Percentiles rank a stretch among this genome's conserved stretches.
Evolutionary conservation across 495 filamentous ascomycete species (phyloP).

Genomic region (Talaromyces thailandensis): DNA sequence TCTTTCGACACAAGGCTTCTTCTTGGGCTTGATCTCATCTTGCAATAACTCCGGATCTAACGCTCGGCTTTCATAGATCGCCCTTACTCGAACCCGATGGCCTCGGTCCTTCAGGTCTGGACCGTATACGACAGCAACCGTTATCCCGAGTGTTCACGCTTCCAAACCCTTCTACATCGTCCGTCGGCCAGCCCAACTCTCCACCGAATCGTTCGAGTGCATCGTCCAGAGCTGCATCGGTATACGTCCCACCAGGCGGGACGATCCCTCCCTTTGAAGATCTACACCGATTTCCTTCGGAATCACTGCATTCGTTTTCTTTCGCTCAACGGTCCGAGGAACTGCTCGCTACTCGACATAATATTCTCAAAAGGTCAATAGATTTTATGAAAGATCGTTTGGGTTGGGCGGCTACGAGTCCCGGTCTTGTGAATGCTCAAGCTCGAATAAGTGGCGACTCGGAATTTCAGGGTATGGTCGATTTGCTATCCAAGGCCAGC

Average conservation of each 20-base stretch:
- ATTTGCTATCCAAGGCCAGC: conserved; percentile 71
- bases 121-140: conserved; percentile 81
- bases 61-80: conserved; percentile 27
- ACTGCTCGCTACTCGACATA: conserved; percentile 80
- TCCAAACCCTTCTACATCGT: conserved; percentile 56
- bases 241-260: conserved; percentile 55
- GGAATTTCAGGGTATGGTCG: conserved; percentile 85
- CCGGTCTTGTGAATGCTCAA: conserved; percentile 67
- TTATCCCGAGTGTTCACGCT: conserved; percentile 52
- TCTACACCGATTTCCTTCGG: conserved; percentile 81
- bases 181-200: conserved; percentile 51
- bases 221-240: conserved; percentile 43
- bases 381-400: conserved; percentile 96
- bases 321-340: conserved; percentile 96
- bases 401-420: conserved; percentile 63
- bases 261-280: conserved; percentile 70
- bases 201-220: conserved; percentile 48
- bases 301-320: conserved; percentile 97
- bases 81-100: conserved; percentile 54
- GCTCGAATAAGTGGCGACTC: conserved; percentile 72
- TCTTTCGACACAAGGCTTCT: not conserved
- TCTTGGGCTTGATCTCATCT: not conserved
- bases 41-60: not conserved
- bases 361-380: conserved; percentile 84
- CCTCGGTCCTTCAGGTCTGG: conserved; percentile 65